These are phyloP conservation scores for Acer campestre DNA, from an alignment of 345 rosid species.

Conservation along the genomic window DNA sequence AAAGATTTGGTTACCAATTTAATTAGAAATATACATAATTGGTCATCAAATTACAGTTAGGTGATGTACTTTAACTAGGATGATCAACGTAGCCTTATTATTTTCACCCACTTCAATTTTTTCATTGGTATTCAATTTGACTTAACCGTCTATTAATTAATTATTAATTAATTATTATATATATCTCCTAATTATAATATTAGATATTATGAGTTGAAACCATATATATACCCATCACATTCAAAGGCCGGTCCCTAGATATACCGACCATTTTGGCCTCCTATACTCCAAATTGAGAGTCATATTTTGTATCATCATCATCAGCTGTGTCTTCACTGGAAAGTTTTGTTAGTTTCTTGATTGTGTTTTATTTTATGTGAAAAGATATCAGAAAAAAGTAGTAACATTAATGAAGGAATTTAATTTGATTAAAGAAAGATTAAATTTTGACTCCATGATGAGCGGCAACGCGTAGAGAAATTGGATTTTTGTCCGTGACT, in stretches of 20 bases:
- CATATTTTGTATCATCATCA: background rate
- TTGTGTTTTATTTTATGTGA: background rate
- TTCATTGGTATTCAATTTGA: slow-evolving; percentile 20
- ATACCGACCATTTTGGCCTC: slow-evolving; percentile 25
- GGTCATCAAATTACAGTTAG: slow-evolving; percentile 24
- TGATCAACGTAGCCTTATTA: slow-evolving; percentile 21
- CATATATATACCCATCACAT: slow-evolving; percentile 8
- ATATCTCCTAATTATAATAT: too few species aligned
- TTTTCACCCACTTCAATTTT: slow-evolving; percentile 39
- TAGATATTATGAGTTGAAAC: background rate
- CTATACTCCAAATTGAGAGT: background rate
- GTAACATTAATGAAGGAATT: background rate
- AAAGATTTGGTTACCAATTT: slow-evolving; percentile 34
- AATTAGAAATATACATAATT: slow-evolving; percentile 14
- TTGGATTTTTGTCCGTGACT: slow-evolving; percentile 5
- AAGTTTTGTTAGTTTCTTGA: slow-evolving; percentile 2
- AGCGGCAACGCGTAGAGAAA: slow-evolving; percentile 36
- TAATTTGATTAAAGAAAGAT: background rate
- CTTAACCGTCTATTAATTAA: background rate
- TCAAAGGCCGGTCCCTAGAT: slow-evolving; percentile 14
- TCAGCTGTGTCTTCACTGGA: background rate
- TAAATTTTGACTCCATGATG: slow-evolving; percentile 30
- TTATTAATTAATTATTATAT: background rate
- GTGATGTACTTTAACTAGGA: slow-evolving; percentile 25
- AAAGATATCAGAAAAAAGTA: too few species aligned